phyloP scores from a whole-genome alignment of 1,284 basidiomycete genomes.

The Austroboletus niveus region DNA sequence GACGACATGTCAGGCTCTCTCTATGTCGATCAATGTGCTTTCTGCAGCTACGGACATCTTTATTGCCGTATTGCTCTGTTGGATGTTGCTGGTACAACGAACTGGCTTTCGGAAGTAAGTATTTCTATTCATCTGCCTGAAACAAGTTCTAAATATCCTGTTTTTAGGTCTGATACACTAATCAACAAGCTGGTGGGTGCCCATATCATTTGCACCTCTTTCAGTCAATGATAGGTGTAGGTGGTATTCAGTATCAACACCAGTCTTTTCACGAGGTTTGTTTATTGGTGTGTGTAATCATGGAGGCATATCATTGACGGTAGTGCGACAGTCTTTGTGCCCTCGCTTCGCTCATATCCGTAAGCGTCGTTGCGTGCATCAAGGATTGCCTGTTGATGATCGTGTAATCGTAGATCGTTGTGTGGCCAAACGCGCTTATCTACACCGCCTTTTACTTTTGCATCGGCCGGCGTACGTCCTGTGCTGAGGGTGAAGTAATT shows the following conservation, averaged over 20 bases:
- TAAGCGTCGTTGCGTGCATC: conserved; percentile 15
- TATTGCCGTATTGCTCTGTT: conserved; percentile 52
- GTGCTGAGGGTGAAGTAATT: background rate
- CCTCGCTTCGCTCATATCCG: conserved; percentile 43
- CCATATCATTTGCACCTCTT: background rate
- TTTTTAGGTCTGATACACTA: conserved; percentile 43
- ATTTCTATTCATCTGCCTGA: background rate
- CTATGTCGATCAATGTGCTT: conserved; percentile 56
- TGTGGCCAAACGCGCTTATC: conserved; percentile 40
- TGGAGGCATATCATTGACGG: conserved; percentile 7
- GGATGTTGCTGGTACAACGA: conserved; percentile 50
- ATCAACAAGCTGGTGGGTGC: conserved; percentile 43
- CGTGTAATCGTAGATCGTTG: conserved; percentile 31
- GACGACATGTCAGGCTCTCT: conserved; percentile 35
- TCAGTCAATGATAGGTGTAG: conserved; percentile 23
- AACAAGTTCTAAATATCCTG: background rate
- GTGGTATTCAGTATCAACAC: conserved; percentile 51
- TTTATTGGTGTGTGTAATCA: background rate
- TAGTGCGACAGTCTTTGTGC: conserved; percentile 33
- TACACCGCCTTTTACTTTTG: conserved; percentile 52
- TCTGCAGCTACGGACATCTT: conserved; percentile 59
- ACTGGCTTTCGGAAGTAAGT: conserved; percentile 52
- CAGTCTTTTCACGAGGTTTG: conserved; percentile 39
- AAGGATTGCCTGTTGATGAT: background rate
- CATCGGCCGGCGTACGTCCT: conserved; percentile 44